Percentiles rank a stretch among this genome's conserved stretches.
Conservation (phyloP, 768 basidiomycete species). For the Boletellus ananiceps region DNA sequence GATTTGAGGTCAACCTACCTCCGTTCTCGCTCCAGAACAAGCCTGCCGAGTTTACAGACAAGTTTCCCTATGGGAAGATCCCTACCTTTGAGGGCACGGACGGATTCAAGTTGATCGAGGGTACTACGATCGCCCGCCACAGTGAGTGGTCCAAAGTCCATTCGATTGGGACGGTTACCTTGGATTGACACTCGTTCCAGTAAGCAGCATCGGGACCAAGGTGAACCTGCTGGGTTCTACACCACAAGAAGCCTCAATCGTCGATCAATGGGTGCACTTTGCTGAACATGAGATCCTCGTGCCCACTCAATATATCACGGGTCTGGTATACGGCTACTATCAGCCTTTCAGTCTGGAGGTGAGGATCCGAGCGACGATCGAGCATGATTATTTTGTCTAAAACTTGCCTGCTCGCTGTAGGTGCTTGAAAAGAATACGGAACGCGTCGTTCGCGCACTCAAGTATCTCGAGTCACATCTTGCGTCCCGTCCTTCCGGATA, state of each 20-base stretch:
- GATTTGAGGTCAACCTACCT: slow-evolving; percentile 8
- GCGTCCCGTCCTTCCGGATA: slow-evolving; percentile 8
- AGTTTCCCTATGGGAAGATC: slow-evolving; percentile 17
- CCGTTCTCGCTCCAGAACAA: slow-evolving; percentile 9
- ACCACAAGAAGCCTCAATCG: slow-evolving; percentile 2
- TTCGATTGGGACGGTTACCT: not conserved
- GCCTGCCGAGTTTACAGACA: slow-evolving; percentile 7
- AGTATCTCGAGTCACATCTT: slow-evolving; percentile 14
- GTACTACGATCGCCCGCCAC: slow-evolving; percentile 15
- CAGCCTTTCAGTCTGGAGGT: slow-evolving; percentile 10
- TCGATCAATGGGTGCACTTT: slow-evolving; percentile 23
- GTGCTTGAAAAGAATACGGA: not conserved
- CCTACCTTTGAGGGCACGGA: slow-evolving; percentile 16
- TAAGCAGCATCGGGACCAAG: slow-evolving; percentile 9
- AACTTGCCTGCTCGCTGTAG: not conserved
- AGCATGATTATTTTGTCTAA: not conserved
- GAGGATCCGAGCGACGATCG: not conserved
- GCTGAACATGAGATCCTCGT: slow-evolving; percentile 12
- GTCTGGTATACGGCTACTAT: not conserved
- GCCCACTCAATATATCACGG: not conserved
- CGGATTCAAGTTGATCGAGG: slow-evolving; percentile 15
- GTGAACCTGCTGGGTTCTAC: slow-evolving; percentile 9
- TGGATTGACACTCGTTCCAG: not conserved
- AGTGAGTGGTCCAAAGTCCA: slow-evolving; percentile 1
- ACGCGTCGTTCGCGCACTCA: slow-evolving; percentile 5